These are phyloP conservation scores for Tuber indicum DNA, from an alignment of 495 filamentous ascomycete genomes.

Conservation along the genomic window DNA sequence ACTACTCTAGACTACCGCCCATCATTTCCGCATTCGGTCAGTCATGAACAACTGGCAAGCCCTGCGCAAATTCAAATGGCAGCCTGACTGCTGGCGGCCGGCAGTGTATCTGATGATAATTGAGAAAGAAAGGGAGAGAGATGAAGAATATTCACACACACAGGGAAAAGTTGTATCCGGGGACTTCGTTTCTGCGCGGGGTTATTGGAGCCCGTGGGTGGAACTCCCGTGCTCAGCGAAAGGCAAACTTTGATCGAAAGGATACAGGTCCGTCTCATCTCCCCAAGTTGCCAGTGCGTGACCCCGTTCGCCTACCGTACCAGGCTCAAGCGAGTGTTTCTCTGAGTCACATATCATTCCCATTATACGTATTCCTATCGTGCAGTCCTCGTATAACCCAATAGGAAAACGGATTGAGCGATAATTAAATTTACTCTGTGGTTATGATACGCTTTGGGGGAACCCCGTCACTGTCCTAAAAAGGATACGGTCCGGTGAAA, in stretches of 20 bases:
- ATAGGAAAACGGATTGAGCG: neutral
- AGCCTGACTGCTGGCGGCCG: neutral
- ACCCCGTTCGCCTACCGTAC: neutral
- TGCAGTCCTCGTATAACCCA: neutral
- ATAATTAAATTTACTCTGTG: neutral
- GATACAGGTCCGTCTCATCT: neutral
- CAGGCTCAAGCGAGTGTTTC: neutral
- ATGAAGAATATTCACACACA: neutral
- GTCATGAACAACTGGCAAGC: neutral
- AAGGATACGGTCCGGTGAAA: neutral
- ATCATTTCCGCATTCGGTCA: neutral
- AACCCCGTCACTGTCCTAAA: neutral
- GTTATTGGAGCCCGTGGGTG: neutral
- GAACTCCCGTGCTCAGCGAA: neutral
- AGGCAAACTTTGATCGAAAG: neutral
- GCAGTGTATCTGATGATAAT: neutral
- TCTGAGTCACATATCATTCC: neutral
- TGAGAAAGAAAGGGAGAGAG: neutral
- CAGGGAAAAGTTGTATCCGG: neutral
- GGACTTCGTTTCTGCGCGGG: neutral
- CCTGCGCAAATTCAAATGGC: neutral
- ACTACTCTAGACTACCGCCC: neutral
- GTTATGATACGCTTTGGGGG: neutral
- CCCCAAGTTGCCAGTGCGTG: neutral
- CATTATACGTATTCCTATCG: neutral